Evolutionary conservation across 192 early-diverging fungal species (phyloP).

Genomic region (Backusella tuberculispora): DNA sequence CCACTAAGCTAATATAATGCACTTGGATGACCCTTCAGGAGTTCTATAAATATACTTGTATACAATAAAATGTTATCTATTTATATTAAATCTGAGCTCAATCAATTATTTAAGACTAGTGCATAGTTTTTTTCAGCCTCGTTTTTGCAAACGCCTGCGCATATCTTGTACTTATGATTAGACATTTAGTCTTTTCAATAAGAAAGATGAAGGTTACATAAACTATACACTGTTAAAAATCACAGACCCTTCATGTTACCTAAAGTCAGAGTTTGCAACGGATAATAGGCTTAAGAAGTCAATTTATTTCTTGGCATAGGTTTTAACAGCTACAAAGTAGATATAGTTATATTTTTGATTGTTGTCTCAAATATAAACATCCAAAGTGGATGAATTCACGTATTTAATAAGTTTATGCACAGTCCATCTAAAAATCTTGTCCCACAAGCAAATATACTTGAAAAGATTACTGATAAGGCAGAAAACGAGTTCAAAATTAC

Average conservation of each 20-base stretch:
- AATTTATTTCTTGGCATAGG: not conserved
- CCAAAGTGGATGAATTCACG: too few species aligned
- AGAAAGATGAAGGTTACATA: not conserved
- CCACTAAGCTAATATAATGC: not conserved
- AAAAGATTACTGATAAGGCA: too few species aligned
- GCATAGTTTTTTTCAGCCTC: too few species aligned
- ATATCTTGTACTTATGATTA: not conserved
- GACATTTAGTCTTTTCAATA: not conserved
- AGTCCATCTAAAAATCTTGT: too few species aligned
- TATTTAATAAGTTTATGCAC: too few species aligned
- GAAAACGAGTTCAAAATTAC: too few species aligned
- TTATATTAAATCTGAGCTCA: too few species aligned
- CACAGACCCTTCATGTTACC: not conserved
- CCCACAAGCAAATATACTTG: too few species aligned
- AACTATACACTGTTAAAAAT: not conserved
- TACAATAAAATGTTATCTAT: too few species aligned
- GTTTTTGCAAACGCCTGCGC: too few species aligned
- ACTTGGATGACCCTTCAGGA: not conserved
- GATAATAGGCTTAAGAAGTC: not conserved
- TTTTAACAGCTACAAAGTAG: not conserved
- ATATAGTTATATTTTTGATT: not conserved
- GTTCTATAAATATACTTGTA: not conserved
- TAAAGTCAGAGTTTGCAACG: not conserved
- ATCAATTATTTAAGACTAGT: too few species aligned
- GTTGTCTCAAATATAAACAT: not conserved